phyloP scores from a whole-genome alignment of 176 grass and related monocot species.

The Luzula sylvatica region DNA sequence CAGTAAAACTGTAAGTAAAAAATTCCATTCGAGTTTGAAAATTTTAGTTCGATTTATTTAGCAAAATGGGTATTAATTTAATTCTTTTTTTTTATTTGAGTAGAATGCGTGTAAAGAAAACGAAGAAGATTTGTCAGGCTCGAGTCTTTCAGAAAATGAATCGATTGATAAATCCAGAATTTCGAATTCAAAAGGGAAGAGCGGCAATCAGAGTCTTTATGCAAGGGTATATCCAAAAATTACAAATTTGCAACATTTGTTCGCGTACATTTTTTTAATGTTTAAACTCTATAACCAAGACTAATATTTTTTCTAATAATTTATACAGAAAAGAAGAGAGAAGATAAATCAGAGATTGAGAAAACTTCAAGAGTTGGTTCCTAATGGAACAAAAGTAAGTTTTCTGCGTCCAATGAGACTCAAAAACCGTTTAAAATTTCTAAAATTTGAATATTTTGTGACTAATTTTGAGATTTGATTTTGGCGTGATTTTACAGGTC shows the following conservation, averaged over 20 bases:
- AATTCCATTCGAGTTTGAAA: no score
- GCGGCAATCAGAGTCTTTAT: conserved; percentile 26
- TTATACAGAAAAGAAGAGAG: conserved; percentile 44
- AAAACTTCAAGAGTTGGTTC: conserved; percentile 41
- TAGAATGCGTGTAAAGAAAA: conserved; percentile 5
- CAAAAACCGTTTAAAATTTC: not conserved
- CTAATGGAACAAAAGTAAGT: conserved; percentile 48
- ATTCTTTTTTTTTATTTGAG: conserved; percentile 5
- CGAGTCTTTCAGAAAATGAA: not conserved
- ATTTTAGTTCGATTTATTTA: conserved; percentile 5
- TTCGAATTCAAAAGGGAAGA: conserved; percentile 16
- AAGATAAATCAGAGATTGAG: conserved; percentile 44
- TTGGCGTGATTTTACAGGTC: conserved; percentile 29
- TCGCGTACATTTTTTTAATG: not conserved
- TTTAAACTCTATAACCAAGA: not conserved
- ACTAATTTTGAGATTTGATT: no score
- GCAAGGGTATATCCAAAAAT: conserved; percentile 26
- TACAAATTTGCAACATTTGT: not conserved
- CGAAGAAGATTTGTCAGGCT: not conserved
- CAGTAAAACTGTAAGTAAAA: conserved; percentile 12
- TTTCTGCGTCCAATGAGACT: not conserved
- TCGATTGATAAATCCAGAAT: conserved; percentile 12
- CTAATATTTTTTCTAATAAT: not conserved
- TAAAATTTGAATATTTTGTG: not conserved
- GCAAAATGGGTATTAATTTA: conserved; percentile 14